phyloP scores from a whole-genome alignment of 345 rosid genomes.

The Firmiana major region DNA sequence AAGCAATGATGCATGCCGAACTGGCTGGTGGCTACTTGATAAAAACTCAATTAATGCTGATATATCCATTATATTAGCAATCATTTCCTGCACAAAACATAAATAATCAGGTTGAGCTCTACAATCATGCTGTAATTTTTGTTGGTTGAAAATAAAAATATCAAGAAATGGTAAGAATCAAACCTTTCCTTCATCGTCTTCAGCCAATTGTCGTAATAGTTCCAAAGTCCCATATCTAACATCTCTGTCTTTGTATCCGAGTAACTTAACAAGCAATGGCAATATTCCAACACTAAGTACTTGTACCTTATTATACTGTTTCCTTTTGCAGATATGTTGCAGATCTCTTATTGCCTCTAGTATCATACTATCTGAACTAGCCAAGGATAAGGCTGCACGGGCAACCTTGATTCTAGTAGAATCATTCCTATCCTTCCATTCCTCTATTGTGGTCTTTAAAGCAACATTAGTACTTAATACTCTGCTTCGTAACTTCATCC shows the following conservation, averaged over 20 bases:
- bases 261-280: slow-evolving; percentile 52
- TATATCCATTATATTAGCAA: slow-evolving; percentile 42
- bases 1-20: slow-evolving; percentile 49
- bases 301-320: slow-evolving; percentile 40
- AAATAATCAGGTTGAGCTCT: background rate
- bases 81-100: slow-evolving; percentile 52
- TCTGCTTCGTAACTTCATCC: slow-evolving; percentile 39
- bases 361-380: slow-evolving; percentile 64
- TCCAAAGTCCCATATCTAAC: slow-evolving; percentile 60
- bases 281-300: slow-evolving; percentile 51
- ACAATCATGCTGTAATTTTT: background rate
- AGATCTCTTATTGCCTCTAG: slow-evolving; percentile 65
- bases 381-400: slow-evolving; percentile 63
- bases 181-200: slow-evolving; percentile 67
- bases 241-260: slow-evolving; percentile 45
- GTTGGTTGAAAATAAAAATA: background rate
- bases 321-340: slow-evolving; percentile 57
- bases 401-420: slow-evolving; percentile 61
- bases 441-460: slow-evolving; percentile 65
- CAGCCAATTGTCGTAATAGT: slow-evolving; percentile 45
- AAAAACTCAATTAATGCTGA: slow-evolving; percentile 49
- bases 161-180: slow-evolving; percentile 13
- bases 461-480: slow-evolving; percentile 47
- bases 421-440: slow-evolving; percentile 83
- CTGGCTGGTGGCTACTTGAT: slow-evolving; percentile 58